Base-by-base conservation (phyloP, 2,329 filamentous ascomycete species). In the Xylaria sp. region DNA sequence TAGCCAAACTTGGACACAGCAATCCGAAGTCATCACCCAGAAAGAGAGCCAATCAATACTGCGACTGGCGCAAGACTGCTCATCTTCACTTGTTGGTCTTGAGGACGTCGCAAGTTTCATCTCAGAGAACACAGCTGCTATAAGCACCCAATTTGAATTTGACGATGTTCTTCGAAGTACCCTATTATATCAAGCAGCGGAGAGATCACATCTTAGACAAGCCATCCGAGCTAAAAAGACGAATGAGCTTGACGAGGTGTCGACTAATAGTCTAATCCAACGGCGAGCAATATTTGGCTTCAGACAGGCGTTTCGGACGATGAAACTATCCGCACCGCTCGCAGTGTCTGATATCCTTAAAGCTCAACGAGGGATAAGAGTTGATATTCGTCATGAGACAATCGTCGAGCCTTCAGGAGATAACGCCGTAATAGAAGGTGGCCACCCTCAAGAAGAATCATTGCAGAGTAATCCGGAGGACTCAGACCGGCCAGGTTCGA, bases 121-220 rank as follows among this genome's bases (percentile, higher is more conserved):
- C 9, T 66, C 70, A 15, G 68, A 69, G 15, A 53, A 53, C 6
- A 70, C 68, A 2, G 44, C 25, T 13, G 50, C 39, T 10, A 63
- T 68, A 51, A 69, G 59, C 25, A 44, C 39, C 1, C 7, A n/a
- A 20, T 72, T 71, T 17, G 68, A 70, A 25, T 71, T 72, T 45
- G 68, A 72, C 20, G 36, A 44, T 17, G 42, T 63, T 15, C 57
- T 70, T 20, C 66, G 55, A 20, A 49, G 56, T 2, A 65, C 66
- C 3, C 9, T 45, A 17, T 29, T 69, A 9, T 72, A 69, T 15
- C 68, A 65, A 17, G 9, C 51, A 22, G 66, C 63, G 2, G 65
- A 70, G 39, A 61, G 67, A 61, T 63, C 67, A 47, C 51, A 64
- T 49, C 38, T 63, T 0, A 50, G 61, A 36, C 64, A 63, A 29